Evolutionary conservation across 2,329 filamentous ascomycete species (phyloP), one percentile per base, ranked within the genome.

Genomic region (Nannizzia gypsea): DNA sequence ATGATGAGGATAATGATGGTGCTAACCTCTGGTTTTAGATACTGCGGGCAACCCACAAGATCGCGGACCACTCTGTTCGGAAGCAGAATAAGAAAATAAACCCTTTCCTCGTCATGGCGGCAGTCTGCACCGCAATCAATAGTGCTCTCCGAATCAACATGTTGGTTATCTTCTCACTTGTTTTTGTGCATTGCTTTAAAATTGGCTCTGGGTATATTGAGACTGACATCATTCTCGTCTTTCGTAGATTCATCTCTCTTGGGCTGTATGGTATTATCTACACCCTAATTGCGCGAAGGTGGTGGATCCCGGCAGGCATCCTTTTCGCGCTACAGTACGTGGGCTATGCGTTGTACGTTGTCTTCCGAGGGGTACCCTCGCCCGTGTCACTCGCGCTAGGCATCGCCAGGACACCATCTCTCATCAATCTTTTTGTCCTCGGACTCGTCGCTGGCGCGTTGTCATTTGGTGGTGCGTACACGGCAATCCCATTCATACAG

Each of bases 401-500:
- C n/a, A 56, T 56, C 20, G 20, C 22, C 6, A 15, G 11, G 15
- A 17, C 52, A 34, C 52, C 52, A 11, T 56, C 52, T 20, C 52
- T 56, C 20, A 28, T 56, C 52, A 56, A 56, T n/a, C 22, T 56
- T 9, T 56, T 56, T 34, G 26, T 56, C 2, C 52, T 56, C 1
- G 52, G 52, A 2, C 34, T 56, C 17, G 52, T 56, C 4, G 52
- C 52, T 11, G 52, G 52, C 22, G 34, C 26, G 8, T 24, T 56
- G 4, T 56, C 52, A 6, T 56, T 56, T 34, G 52, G 52, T 28
- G 52, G 52, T 8, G 52, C 52, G 4, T 56, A 56, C 20, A 56
- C 52, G 3, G 52, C 52, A 11, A 56, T 56, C 9, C 52, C 52
- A 31, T 56, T 56, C 15, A 56, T 56, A 11, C 52, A 56, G 26